Evolutionary conservation across 1,284 basidiomycete species (phyloP), one percentile per base, ranked within the genome.

Genomic region (Ustilago vetiveriae): DNA sequence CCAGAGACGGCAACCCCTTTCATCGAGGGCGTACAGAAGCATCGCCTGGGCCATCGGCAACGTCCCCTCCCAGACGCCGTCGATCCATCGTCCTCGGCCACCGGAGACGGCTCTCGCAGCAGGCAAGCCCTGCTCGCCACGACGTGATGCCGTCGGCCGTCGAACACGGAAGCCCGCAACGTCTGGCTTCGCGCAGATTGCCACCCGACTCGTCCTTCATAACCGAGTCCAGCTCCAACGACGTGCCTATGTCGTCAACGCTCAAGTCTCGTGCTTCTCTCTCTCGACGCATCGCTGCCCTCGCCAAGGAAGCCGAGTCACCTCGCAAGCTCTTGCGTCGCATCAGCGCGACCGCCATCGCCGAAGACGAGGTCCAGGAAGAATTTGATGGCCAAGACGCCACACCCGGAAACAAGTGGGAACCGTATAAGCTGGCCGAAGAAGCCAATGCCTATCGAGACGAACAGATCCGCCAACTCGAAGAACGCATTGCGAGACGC

Each of bases 321-420:
- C 75, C 75, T 10, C 51, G 69, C 38, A 77, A 75, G 48, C 46
- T 75, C 30, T 43, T 77, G 6, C 56, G 75, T 21, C 57, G 59
- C 30, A 75, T 70, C 56, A 74, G 66, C 36, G 75, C 75, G 21
- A 65, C 69, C 5, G 65, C 59, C 1, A 72, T 65, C 37, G 75
- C 62, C 14, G 71, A 75, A 21, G 60, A 71, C 23, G 75, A 77
- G 41, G 58, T 63, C 7, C 19, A 32, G 17, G 48, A 44, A 26
- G 66, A 69, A 17, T 57, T 72, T 10, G 59, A 70, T 22, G 52
- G 39, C 14, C 66, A 62, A 30, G 19, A 45, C 3, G 26, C 35
- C 8, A 36, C 48, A 29, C 6, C 40, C 8, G 41, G 32, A 8
- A 40, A 22, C 9, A 26, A 33, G n/a, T 49, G 42, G 48, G 40